These are phyloP conservation scores for Cryptococcus amylolentus DNA, from an alignment of 1,284 basidiomycete species.

Conservation along the genomic window DNA sequence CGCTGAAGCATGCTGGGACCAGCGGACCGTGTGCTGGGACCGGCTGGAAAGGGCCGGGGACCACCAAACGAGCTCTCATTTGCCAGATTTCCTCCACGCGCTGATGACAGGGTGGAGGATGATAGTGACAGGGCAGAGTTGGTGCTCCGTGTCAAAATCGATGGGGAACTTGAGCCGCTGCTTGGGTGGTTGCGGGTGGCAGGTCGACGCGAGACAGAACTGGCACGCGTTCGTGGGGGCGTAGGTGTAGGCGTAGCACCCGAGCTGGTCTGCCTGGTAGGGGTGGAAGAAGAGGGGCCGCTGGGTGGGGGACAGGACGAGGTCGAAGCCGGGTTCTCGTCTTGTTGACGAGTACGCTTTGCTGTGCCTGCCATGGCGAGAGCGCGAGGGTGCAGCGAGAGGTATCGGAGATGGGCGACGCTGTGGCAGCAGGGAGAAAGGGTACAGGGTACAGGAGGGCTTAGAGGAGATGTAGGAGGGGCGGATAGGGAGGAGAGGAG, in stretches of 20 bases:
- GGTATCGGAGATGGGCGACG: background rate
- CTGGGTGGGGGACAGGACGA: constrained; percentile 3
- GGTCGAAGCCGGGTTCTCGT: constrained; percentile 4
- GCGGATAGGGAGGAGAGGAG: background rate
- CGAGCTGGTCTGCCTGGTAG: constrained; percentile 9
- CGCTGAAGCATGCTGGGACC: constrained; percentile 22
- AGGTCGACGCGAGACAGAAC: constrained; percentile 1
- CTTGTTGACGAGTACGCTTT: constrained; percentile 19
- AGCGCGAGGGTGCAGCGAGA: background rate
- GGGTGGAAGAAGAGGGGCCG: constrained; percentile 6
- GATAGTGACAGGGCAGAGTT: constrained; percentile 7
- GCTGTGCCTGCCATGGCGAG: constrained; percentile 16
- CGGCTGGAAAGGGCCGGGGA: constrained; percentile 5
- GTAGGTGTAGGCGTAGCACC: constrained; percentile 1
- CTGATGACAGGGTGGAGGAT: constrained; percentile 1
- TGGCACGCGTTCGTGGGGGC: constrained; percentile 9
- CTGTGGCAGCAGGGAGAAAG: background rate
- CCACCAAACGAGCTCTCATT: background rate
- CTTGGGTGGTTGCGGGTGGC: constrained; percentile 12
- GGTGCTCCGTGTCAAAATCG: constrained; percentile 20
- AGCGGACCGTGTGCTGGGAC: constrained; percentile 16
- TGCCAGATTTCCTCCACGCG: background rate
- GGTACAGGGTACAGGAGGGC: background rate
- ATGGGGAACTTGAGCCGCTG: constrained; percentile 13
- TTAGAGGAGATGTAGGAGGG: background rate